These are phyloP conservation scores for Gryganskiella cystojenkinii DNA, from an alignment of 192 early-diverging fungal species.

Conservation along the genomic window DNA sequence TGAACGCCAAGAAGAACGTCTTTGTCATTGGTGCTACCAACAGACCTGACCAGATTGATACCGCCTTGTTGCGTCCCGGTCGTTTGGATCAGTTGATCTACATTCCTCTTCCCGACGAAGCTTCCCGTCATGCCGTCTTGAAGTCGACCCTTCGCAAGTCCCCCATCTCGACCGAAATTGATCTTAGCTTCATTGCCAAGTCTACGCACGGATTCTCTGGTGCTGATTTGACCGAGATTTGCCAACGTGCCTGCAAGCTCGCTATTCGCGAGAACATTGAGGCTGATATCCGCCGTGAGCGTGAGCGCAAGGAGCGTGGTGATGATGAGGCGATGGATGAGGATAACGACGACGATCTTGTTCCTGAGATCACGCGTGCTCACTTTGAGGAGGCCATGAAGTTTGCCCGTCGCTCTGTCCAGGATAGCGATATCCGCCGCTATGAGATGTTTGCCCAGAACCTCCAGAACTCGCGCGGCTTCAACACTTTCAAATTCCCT, in stretches of 20 bases:
- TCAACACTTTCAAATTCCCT: slow-evolving; percentile 98
- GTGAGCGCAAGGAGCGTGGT: slow-evolving; percentile 78
- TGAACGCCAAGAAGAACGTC: slow-evolving; percentile 99
- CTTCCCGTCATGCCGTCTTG: slow-evolving; percentile 87
- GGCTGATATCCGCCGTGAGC: slow-evolving; percentile 80
- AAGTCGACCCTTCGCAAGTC: slow-evolving; percentile 94
- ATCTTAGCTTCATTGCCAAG: slow-evolving; percentile 88
- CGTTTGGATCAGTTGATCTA: slow-evolving; percentile 99
- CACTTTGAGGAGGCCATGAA: slow-evolving; percentile 99
- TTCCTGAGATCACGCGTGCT: slow-evolving; percentile 91
- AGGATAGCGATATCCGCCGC: slow-evolving; percentile 96
- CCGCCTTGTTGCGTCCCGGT: slow-evolving; percentile 96
- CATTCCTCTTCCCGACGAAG: slow-evolving; percentile 93
- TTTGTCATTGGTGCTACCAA: slow-evolving; percentile 99
- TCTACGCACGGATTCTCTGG: slow-evolving; percentile 95
- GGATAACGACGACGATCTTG: slow-evolving; percentile 86
- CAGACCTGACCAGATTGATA: slow-evolving; percentile 98
- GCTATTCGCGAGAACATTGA: slow-evolving; percentile 98
- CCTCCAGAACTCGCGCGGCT: slow-evolving; percentile 94
- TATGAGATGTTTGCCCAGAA: slow-evolving; percentile 99
- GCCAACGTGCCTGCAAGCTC: slow-evolving; percentile 96
- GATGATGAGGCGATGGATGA: slow-evolving; percentile 83
- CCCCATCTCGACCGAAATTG: slow-evolving; percentile 82
- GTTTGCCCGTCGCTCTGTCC: slow-evolving; percentile 95
- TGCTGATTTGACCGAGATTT: slow-evolving; percentile 98